A percentile compares a stretch with the other conserved stretches of the same genome.
phyloP scores from a whole-genome alignment of 1,284 basidiomycete genomes.

The Hemileia vastatrix region DNA sequence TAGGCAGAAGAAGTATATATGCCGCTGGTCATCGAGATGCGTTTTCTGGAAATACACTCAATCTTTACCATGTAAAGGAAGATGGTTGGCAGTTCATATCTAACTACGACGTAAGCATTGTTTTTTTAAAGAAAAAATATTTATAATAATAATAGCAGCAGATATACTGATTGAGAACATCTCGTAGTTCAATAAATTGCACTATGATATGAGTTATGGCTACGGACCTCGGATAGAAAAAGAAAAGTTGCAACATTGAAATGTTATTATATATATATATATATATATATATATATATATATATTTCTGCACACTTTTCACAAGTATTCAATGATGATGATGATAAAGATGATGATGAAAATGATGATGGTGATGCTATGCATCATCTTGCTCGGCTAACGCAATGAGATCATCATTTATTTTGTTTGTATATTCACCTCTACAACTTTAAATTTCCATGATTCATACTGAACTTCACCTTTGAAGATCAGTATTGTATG shows the following conservation, averaged over 20 bases:
- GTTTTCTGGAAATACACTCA: slow-evolving; percentile 93
- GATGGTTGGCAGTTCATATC: slow-evolving; percentile 54
- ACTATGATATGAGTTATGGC: slow-evolving; percentile 22
- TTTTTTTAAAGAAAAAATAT: background rate
- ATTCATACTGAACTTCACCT: too few species aligned
- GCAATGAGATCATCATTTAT: background rate
- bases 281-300: background rate
- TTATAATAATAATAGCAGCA: background rate
- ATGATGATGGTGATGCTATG: background rate
- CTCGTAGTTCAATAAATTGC: slow-evolving; percentile 21
- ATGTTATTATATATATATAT: too few species aligned
- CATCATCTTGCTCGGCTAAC: background rate
- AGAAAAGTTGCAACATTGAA: too few species aligned
- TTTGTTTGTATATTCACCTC: too few species aligned
- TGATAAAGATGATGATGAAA: background rate
- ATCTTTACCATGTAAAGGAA: slow-evolving; percentile 90
- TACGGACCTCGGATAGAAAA: slow-evolving; percentile 14
- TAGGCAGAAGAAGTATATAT: slow-evolving; percentile 87
- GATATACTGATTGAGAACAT: background rate
- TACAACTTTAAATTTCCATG: too few species aligned
- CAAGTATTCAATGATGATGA: background rate
- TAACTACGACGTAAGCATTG: slow-evolving; percentile 21
- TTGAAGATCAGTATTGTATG: too few species aligned
- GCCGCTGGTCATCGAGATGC: slow-evolving; percentile 96
- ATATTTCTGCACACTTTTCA: background rate